Base-by-base conservation (phyloP, 2,329 filamentous ascomycete genomes). In the Colletotrichum sp. region DNA sequence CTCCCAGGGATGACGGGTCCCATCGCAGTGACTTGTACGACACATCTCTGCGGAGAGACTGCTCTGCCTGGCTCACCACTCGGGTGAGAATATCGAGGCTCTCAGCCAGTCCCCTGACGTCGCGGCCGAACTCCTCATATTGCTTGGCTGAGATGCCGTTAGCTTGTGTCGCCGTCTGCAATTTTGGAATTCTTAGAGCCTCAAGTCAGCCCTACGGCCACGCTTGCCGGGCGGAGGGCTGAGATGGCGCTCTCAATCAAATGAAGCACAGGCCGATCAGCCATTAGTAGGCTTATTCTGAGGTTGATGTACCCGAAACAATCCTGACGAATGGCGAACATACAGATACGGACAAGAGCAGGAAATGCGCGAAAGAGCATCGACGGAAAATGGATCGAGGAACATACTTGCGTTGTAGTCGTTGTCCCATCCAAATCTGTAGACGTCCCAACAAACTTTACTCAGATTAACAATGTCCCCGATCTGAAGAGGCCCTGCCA, bases 381-480 rank as follows among this genome's bases (percentile, higher is more conserved):
- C n/a, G 34, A 55, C 26, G 26, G 26, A 16, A 18, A 7, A 39
- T 64, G 28, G 28, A 30, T 34, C 62, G 34, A 15, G 28, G 62
- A 36, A 64, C 62, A 64, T 64, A 84, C 83, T 81, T 77, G 82
- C 83, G 78, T 81, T 83, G 66, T 78, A 77, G 69, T 84, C 83
- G 12, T 83, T 80, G 18, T 78, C 78, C 82, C 83, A 84, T 44
- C 83, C 83, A 34, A 78, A 80, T 15, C 72, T 79, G 67, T 83
- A 84, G 13, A 84, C 73, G 18, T 84, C 79, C 83, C 83, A 84
- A 57, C 82, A 82, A 64, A 84, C 65, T 64, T 78, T 78, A 71
- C 79, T 81, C 64, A 84, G 80, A 72, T 77, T 83, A 77, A 84
- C 77, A 44, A 84, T 57, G 71, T 84, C 83, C 72, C 83, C 83